phyloP scores from a whole-genome alignment of 2,329 filamentous ascomycete genomes.

The Dothideomycetidae sp. region DNA sequence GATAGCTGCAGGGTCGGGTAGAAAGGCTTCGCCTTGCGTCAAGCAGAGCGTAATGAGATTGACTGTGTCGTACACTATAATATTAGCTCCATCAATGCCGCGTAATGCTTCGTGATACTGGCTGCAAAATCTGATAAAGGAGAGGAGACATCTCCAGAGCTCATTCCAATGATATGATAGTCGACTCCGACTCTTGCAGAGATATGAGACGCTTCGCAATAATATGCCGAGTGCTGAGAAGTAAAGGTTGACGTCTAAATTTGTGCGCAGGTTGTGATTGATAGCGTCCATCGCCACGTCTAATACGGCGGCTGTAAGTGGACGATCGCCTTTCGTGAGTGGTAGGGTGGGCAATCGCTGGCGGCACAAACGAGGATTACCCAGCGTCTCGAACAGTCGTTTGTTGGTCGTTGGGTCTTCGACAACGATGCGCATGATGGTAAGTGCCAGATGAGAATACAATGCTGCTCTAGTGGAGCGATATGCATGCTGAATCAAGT shows the following conservation, averaged over 20 bases:
- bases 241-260: conserved; percentile 75
- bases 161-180: conserved; percentile 89
- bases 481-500: conserved; percentile 85
- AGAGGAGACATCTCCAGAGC: conserved; percentile 77
- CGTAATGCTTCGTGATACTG: conserved; percentile 72
- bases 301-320: conserved; percentile 61
- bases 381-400: conserved; percentile 65
- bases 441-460: conserved; percentile 74
- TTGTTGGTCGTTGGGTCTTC: conserved; percentile 77
- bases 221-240: conserved; percentile 53
- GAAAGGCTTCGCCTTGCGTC: conserved; percentile 75
- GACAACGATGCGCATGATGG: conserved; percentile 71
- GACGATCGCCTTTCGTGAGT: conserved; percentile 53
- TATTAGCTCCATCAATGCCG: conserved; percentile 51
- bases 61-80: conserved; percentile 61
- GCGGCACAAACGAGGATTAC: conserved; percentile 67
- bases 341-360: conserved; percentile 81
- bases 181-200: conserved; percentile 68
- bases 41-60: conserved; percentile 74
- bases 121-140: conserved; percentile 77
- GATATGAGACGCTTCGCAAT: conserved; percentile 66
- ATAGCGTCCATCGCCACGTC: conserved; percentile 83
- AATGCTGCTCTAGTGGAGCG: conserved; percentile 62
- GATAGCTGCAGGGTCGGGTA: conserved; percentile 75
- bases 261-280: conserved; percentile 80